phyloP scores from a whole-genome alignment of 2,329 filamentous ascomycete species.

The Calonectria pseudoturangicola region DNA sequence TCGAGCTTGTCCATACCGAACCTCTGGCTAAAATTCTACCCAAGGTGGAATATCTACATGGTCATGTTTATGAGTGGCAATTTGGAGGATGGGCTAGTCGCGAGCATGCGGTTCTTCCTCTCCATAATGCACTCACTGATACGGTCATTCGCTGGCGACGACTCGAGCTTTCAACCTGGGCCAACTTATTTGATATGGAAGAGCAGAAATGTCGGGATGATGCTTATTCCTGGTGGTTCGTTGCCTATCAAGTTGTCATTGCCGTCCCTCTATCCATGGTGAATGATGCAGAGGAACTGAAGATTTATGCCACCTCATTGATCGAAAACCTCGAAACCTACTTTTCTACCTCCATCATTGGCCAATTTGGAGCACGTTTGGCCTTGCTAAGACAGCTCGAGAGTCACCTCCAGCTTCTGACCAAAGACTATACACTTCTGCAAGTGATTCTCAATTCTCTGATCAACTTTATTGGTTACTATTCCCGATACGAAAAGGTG shows the following conservation, averaged over 20 bases:
- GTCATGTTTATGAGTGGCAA: slow-evolving; percentile 94
- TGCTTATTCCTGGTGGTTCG: slow-evolving; percentile 95
- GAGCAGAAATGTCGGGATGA: slow-evolving; percentile 83
- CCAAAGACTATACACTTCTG: slow-evolving; percentile 75
- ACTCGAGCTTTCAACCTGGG: slow-evolving; percentile 94
- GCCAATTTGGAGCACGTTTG: slow-evolving; percentile 86
- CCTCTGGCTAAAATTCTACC: slow-evolving; percentile 91
- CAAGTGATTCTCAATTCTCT: slow-evolving; percentile 78
- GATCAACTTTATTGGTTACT: slow-evolving; percentile 85
- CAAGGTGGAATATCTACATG: slow-evolving; percentile 90
- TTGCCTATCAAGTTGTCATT: slow-evolving; percentile 93
- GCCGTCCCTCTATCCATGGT: slow-evolving; percentile 82
- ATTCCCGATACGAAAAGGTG: slow-evolving; percentile 80
- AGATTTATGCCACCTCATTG: slow-evolving; percentile 79
- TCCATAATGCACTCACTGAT: slow-evolving; percentile 87
- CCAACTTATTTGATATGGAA: slow-evolving; percentile 90
- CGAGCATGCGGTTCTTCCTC: slow-evolving; percentile 79
- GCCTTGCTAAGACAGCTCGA: slow-evolving; percentile 79
- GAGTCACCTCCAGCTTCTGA: slow-evolving; percentile 78
- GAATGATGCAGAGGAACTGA: slow-evolving; percentile 75
- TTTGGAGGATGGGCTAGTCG: slow-evolving; percentile 88
- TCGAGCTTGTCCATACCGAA: slow-evolving; percentile 85
- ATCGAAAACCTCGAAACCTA: slow-evolving; percentile 87
- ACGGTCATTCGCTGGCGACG: slow-evolving; percentile 92
- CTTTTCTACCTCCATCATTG: slow-evolving; percentile 85